Percentiles rank a stretch among this genome's conserved stretches.
These are phyloP conservation scores for Lepidium africanum DNA, from an alignment of 345 rosid genomes.

Conservation along the genomic window DNA sequence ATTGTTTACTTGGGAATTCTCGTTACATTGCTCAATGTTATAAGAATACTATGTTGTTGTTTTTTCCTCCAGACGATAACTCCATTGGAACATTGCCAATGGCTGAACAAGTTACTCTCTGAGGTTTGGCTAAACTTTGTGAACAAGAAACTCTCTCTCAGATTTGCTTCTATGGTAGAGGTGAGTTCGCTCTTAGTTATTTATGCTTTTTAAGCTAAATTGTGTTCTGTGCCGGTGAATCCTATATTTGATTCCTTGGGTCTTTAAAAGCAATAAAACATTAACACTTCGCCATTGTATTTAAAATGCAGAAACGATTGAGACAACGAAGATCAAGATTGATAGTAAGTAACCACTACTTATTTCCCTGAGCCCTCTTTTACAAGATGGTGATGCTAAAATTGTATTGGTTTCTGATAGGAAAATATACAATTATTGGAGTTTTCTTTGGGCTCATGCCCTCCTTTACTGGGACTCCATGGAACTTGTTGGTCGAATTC, in stretches of 20 bases:
- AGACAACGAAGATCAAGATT: slow-evolving; percentile 61
- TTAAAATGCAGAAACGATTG: slow-evolving; percentile 64
- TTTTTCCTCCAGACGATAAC: slow-evolving; percentile 56
- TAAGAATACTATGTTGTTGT: neutral
- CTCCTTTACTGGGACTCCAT: slow-evolving; percentile 74
- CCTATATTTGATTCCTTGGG: neutral
- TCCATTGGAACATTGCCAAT: slow-evolving; percentile 90
- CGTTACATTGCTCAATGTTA: neutral
- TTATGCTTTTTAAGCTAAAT: neutral
- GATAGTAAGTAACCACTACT: slow-evolving; percentile 49
- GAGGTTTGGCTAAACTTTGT: slow-evolving; percentile 76
- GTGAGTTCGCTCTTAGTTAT: slow-evolving; percentile 28
- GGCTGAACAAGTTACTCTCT: slow-evolving; percentile 80
- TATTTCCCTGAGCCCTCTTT: neutral
- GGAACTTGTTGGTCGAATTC: slow-evolving; percentile 77
- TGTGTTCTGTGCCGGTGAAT: neutral
- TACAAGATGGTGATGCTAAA: slow-evolving; percentile 1
- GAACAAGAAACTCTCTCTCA: slow-evolving; percentile 58
- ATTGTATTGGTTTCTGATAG: slow-evolving; percentile 30
- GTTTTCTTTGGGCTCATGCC: slow-evolving; percentile 73
- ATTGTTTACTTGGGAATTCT: neutral
- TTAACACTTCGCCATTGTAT: slow-evolving; percentile 3
- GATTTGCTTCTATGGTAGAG: slow-evolving; percentile 75
- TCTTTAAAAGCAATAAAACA: neutral
- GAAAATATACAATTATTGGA: slow-evolving; percentile 74